Percentiles rank a stretch among this genome's conserved stretches.
These are phyloP conservation scores for Diaporthe helianthi DNA, from an alignment of 2,329 filamentous ascomycete genomes.

Conservation along the genomic window DNA sequence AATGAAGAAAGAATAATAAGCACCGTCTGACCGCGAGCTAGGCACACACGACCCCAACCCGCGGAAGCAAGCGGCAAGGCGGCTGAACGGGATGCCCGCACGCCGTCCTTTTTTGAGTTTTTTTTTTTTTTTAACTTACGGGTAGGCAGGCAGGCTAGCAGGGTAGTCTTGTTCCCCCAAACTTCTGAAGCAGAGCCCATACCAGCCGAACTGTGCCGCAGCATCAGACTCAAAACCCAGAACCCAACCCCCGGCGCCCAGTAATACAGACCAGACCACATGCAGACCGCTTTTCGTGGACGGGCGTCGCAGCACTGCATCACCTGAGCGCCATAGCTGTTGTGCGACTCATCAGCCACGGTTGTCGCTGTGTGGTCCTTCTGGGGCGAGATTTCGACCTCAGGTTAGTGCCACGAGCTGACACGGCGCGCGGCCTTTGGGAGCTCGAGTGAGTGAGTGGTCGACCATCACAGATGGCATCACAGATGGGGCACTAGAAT, in stretches of 20 bases:
- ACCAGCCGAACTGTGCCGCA: not conserved
- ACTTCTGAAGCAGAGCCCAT: slow-evolving; percentile 21
- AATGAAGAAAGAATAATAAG: not conserved
- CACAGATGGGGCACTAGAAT: no score
- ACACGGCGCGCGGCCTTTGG: not conserved
- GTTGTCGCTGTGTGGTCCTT: not conserved
- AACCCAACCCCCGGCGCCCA: slow-evolving; percentile 17
- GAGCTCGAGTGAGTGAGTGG: no score
- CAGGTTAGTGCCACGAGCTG: not conserved
- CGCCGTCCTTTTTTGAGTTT: not conserved
- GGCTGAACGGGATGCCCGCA: slow-evolving; percentile 7
- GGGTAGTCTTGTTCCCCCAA: not conserved
- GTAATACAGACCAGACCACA: no score
- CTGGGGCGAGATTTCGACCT: not conserved
- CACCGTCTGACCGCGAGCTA: not conserved
- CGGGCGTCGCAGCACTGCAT: not conserved
- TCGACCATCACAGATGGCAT: no score
- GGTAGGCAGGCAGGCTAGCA: no score
- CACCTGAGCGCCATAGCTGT: not conserved
- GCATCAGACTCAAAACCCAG: slow-evolving; percentile 16
- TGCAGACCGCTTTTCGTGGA: not conserved
- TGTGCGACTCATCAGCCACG: slow-evolving; percentile 5
- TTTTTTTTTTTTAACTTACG: not conserved
- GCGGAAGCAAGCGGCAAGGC: not conserved
- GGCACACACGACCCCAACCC: not conserved